A percentile compares a stretch with the other conserved stretches of the same genome.
Evolutionary conservation across 257 asterid genomes (phyloP).

Genomic region (Cordia subcordata): DNA sequence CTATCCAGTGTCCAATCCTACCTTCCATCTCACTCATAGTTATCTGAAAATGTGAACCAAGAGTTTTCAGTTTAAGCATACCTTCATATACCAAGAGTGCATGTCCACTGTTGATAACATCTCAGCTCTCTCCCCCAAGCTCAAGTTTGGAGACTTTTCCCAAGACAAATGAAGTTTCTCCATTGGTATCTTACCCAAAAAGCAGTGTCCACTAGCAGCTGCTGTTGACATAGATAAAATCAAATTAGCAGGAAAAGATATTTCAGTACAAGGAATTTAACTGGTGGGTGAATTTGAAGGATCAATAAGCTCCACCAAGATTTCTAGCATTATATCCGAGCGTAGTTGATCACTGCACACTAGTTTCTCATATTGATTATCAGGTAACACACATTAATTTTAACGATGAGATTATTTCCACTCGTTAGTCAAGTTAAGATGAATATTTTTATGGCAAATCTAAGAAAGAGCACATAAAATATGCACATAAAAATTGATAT

Average conservation of each 20-base stretch:
- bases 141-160: slow-evolving; percentile 76
- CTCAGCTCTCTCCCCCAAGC: slow-evolving; percentile 84
- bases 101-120: slow-evolving; percentile 78
- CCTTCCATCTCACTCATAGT: background rate
- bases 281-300: background rate
- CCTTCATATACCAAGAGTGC: slow-evolving; percentile 80
- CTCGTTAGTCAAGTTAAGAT: too few species aligned
- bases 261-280: background rate
- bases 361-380: too few species aligned
- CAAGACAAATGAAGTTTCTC: slow-evolving; percentile 71
- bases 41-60: background rate
- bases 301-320: background rate
- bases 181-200: slow-evolving; percentile 83
- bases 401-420: too few species aligned
- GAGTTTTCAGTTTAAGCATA: slow-evolving; percentile 15
- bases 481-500: too few species aligned
- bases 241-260: slow-evolving; percentile 13
- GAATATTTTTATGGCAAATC: too few species aligned
- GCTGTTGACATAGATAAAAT: slow-evolving; percentile 37
- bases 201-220: slow-evolving; percentile 68
- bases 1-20: background rate
- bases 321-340: too few species aligned
- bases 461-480: too few species aligned
- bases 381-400: too few species aligned
- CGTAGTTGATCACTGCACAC: too few species aligned